Evolutionary conservation across 2,329 filamentous ascomycete genomes (phyloP).

Genomic region (Mollisia scopiformis): DNA sequence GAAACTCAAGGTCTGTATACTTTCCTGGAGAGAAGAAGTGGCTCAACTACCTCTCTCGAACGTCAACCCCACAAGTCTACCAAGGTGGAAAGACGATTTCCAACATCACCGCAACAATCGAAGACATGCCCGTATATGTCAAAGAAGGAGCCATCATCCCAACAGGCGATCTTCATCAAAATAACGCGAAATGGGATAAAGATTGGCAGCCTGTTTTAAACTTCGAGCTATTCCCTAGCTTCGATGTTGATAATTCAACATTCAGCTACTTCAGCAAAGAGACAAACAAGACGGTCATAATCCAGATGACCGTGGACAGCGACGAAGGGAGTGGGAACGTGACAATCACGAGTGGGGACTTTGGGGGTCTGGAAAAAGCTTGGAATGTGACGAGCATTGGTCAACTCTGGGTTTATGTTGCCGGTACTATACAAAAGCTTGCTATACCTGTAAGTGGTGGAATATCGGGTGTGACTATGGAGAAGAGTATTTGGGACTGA

Average conservation of each 20-base stretch:
- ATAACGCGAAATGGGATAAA: slow-evolving; percentile 38
- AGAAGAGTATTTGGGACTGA: slow-evolving; percentile 2
- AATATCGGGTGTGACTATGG: not conserved
- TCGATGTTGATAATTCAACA: slow-evolving; percentile 25
- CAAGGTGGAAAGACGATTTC: not conserved
- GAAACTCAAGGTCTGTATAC: not conserved
- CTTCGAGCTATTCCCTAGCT: slow-evolving; percentile 39
- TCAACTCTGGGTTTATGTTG: not conserved
- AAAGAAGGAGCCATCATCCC: slow-evolving; percentile 39
- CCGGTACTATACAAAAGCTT: not conserved
- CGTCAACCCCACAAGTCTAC: not conserved
- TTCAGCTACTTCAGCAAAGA: slow-evolving; percentile 28
- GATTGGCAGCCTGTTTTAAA: slow-evolving; percentile 36
- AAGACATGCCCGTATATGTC: slow-evolving; percentile 38
- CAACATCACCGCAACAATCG: not conserved
- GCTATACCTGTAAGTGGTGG: not conserved
- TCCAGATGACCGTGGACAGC: not conserved
- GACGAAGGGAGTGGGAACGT: slow-evolving; percentile 1
- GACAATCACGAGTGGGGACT: slow-evolving; percentile 4
- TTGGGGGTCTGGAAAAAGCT: slow-evolving; percentile 1
- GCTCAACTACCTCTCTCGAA: not conserved
- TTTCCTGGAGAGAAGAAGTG: not conserved
- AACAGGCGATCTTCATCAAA: slow-evolving; percentile 38
- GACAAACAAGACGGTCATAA: slow-evolving; percentile 1
- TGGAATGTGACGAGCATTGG: not conserved